Conservation (phyloP, 306 rosid species). For the Quercus agrifolia region DNA sequence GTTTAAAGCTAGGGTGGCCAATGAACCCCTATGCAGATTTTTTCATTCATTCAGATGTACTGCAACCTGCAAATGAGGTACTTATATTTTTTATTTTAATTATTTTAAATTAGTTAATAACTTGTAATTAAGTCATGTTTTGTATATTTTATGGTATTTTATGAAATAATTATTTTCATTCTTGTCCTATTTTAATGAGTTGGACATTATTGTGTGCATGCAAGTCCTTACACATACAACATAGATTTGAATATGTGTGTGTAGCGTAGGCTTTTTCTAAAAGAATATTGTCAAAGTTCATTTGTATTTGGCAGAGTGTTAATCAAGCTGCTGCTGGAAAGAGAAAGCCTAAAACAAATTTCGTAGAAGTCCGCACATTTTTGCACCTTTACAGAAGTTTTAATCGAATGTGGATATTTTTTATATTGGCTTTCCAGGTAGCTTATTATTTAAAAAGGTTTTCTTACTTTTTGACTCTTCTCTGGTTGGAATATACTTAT, state of each 20-base stretch:
- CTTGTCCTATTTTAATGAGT: not conserved
- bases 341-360: slow-evolving; percentile 92
- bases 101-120: not conserved
- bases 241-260: too few relatives aligned
- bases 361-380: slow-evolving; percentile 94
- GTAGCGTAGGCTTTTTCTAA: not conserved
- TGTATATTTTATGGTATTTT: not conserved
- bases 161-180: not conserved
- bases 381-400: slow-evolving; percentile 90
- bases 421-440: slow-evolving; percentile 96
- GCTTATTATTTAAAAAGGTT: slow-evolving; percentile 13
- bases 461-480: slow-evolving; percentile 4
- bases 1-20: slow-evolving; percentile 85
- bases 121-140: not conserved
- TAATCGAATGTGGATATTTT: slow-evolving; percentile 98
- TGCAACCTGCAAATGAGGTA: slow-evolving; percentile 48
- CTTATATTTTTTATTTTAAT: not conserved
- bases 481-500: slow-evolving; percentile 4
- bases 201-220: not conserved
- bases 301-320: slow-evolving; percentile 49
- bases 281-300: slow-evolving; percentile 16
- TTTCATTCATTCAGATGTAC: slow-evolving; percentile 68
- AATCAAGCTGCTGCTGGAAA: slow-evolving; percentile 48
- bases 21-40: slow-evolving; percentile 64
- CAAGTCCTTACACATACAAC: not conserved